Evolutionary conservation across 352 stramenopile genomes (phyloP).

Genomic region (Pythium utonaiense): DNA sequence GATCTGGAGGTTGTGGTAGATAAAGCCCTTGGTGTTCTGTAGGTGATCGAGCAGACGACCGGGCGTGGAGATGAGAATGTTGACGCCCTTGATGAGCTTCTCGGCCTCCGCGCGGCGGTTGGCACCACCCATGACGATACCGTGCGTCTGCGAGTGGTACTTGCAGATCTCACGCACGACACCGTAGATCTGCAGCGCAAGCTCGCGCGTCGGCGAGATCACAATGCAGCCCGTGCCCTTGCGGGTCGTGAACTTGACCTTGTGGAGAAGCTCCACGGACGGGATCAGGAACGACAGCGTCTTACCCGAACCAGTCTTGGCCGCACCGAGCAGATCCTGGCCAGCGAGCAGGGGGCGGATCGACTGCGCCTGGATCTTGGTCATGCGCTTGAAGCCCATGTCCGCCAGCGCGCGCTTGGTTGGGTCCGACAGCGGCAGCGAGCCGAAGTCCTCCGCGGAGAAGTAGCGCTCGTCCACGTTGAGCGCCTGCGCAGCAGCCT

Average conservation of each 20-base stretch:
- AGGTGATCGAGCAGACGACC: constrained; percentile 95
- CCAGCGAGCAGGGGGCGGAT: constrained; percentile 64
- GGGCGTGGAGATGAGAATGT: constrained; percentile 97
- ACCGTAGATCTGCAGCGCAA: constrained; percentile 95
- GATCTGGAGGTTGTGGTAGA: constrained; percentile 89
- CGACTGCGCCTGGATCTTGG: constrained; percentile 79
- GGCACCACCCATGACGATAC: constrained; percentile 93
- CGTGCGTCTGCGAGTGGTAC: constrained; percentile 89
- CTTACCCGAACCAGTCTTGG: constrained; percentile 95
- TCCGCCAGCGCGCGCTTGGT: constrained; percentile 87
- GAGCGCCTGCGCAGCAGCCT: constrained; percentile 38
- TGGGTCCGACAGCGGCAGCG: constrained; percentile 89
- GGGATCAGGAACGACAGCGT: constrained; percentile 96
- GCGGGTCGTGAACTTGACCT: constrained; percentile 60
- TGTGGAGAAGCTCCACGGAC: constrained; percentile 89
- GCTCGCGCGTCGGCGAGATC: constrained; percentile 93
- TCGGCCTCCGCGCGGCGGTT: constrained; percentile 90
- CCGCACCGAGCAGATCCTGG: constrained; percentile 93
- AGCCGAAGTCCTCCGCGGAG: constrained; percentile 85
- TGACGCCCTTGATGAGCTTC: constrained; percentile 88
- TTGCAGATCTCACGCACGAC: constrained; percentile 92
- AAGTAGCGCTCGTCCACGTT: constrained; percentile 83
- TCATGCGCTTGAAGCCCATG: constrained; percentile 79
- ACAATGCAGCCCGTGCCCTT: constrained; percentile 88
- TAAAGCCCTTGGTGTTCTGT: constrained; percentile 93